Percentiles rank a stretch among this genome's conserved stretches.
phyloP scores from a whole-genome alignment of 805 yeast genomes.

The Candida rishiriensis region DNA sequence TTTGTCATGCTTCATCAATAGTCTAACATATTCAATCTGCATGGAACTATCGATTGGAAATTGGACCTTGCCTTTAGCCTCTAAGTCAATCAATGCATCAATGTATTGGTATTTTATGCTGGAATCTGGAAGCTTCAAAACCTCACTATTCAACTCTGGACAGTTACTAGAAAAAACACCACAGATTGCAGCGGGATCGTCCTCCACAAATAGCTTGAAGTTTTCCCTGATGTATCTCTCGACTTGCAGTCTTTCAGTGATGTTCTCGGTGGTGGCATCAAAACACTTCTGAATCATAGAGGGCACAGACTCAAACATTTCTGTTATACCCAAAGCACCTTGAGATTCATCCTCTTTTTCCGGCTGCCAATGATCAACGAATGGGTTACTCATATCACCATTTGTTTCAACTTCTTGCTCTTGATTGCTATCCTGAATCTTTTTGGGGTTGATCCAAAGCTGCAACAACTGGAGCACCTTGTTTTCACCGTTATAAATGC shows the following conservation, averaged over 20 bases:
- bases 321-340: slow-evolving; percentile 11
- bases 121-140: slow-evolving; percentile 28
- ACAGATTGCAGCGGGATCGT: slow-evolving; percentile 35
- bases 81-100: slow-evolving; percentile 24
- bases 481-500: slow-evolving; percentile 51
- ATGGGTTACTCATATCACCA: not conserved
- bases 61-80: slow-evolving; percentile 8
- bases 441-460: slow-evolving; percentile 40
- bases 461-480: slow-evolving; percentile 49
- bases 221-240: slow-evolving; percentile 25
- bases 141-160: slow-evolving; percentile 37
- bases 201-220: slow-evolving; percentile 25
- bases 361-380: not conserved
- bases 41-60: slow-evolving; percentile 10
- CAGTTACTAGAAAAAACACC: slow-evolving; percentile 31
- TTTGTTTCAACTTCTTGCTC: not conserved
- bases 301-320: slow-evolving; percentile 29
- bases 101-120: slow-evolving; percentile 32
- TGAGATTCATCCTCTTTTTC: not conserved
- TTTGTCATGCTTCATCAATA: slow-evolving; percentile 22
- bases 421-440: slow-evolving; percentile 3
- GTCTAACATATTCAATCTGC: slow-evolving; percentile 22
- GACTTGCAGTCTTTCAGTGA: slow-evolving; percentile 18
- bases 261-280: slow-evolving; percentile 9
- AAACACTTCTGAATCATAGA: slow-evolving; percentile 24